Conservation (phyloP, 1,139 yeast genomes). For the Blastobotrys serpentis region DNA sequence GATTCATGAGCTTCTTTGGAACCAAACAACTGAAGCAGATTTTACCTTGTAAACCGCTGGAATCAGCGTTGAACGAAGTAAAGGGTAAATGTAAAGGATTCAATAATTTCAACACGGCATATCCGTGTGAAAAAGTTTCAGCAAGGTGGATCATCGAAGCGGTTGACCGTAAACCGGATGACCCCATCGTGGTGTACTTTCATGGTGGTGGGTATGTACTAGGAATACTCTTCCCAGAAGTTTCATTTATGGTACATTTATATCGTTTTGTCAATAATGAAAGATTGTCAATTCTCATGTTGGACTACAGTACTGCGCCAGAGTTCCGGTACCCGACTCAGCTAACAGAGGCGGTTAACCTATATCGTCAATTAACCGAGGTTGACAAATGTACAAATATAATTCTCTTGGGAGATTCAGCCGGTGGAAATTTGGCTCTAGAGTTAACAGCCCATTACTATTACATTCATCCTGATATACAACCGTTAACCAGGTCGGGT, state of each 20-base stretch:
- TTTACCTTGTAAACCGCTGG: constrained; percentile 6
- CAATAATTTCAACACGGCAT: constrained; percentile 2
- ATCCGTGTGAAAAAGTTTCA: constrained; percentile 9
- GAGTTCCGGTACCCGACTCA: constrained; percentile 43
- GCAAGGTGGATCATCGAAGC: constrained; percentile 32
- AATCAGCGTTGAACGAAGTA: neutral
- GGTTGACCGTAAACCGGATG: constrained; percentile 24
- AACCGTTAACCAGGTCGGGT: constrained; percentile 23
- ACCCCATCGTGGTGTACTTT: constrained; percentile 32
- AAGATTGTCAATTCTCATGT: constrained; percentile 35
- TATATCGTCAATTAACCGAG: constrained; percentile 38
- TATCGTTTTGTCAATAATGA: constrained; percentile 40
- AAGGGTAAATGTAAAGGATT: constrained; percentile 3
- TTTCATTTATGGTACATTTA: constrained; percentile 33
- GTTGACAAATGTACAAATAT: constrained; percentile 39
- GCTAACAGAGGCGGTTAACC: constrained; percentile 38
- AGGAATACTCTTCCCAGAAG: constrained; percentile 38
- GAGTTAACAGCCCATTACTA: constrained; percentile 41
- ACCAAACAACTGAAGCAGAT: neutral
- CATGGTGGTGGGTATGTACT: constrained; percentile 49
- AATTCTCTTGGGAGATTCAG: constrained; percentile 47
- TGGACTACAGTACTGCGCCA: constrained; percentile 44
- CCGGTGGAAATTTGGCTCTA: constrained; percentile 46
- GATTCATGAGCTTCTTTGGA: constrained; percentile 2
- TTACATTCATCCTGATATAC: constrained; percentile 36